Base-by-base conservation (phyloP, 805 yeast genomes). In the Schizosaccharomyces cryophilus region DNA sequence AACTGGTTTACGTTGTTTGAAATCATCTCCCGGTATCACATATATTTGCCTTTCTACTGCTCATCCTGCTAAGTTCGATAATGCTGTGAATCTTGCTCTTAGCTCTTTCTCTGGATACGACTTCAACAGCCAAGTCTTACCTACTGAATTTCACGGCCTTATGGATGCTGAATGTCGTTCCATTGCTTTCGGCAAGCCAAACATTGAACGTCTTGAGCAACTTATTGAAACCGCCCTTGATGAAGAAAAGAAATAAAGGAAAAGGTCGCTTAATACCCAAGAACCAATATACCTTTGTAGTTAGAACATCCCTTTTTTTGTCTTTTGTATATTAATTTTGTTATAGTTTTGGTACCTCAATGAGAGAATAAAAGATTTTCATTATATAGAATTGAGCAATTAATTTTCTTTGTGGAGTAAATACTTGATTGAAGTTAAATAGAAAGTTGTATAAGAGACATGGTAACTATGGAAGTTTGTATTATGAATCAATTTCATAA, bases 51-150 rank as follows among this genome's bases (percentile, higher is more conserved):
- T 93, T 62, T 85, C 96, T 11, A 93, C 99, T 59, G 99, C 99
- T 7, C 99, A 93, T 71, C 99, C 99, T 54, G 99, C 98, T 63
- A 93, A 93, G 74, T 93, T 93, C 69, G 86, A 95, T 30, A 96
- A 87, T 64, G 98, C 95, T 60, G 99, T 93, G 30, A 84, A 89
- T 71, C 74, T 78, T 66, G 87, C 97, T 2, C 77, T 93, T 65
- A 69, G 73, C 58, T 77, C 77, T 0, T 77, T 81, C 64, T 79
- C 77, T 13, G 88, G 80, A 24, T 93, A 93, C 74, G 80, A 88
- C 3, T 93, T 93, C 69, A 95, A 87, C 68, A 77, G 77, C 59
- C 87, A 87, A 66, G 96, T 93, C 24, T 78, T 93, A 62, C 97
- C 98, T 47, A 86, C 77, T 35, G 96, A 87, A 73, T 79, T 93